Evolutionary conservation across 2,329 filamentous ascomycete species (phyloP).

Genomic region (Monosporascus sp.): DNA sequence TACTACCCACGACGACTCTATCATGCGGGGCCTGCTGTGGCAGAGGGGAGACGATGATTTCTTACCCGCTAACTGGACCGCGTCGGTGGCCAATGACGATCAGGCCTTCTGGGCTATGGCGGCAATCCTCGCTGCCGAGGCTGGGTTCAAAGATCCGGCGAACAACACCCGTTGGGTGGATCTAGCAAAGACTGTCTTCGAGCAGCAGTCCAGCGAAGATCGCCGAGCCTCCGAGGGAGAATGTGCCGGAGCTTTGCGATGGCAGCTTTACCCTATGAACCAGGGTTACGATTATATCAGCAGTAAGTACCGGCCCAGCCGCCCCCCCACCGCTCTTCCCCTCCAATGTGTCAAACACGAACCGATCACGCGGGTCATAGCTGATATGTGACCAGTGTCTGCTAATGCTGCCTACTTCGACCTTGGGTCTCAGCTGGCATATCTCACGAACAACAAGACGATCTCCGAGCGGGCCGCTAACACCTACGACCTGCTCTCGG

Average conservation of each 20-base stretch:
- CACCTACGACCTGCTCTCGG: slow-evolving; percentile 45
- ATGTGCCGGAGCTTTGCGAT: slow-evolving; percentile 58
- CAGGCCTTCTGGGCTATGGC: slow-evolving; percentile 60
- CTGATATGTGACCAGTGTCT: slow-evolving; percentile 19
- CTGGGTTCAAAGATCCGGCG: slow-evolving; percentile 49
- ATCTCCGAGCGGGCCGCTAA: slow-evolving; percentile 54
- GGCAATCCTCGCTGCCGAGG: slow-evolving; percentile 55
- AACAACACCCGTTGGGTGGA: slow-evolving; percentile 51
- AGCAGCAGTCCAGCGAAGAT: slow-evolving; percentile 42
- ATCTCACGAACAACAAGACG: slow-evolving; percentile 56
- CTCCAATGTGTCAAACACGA: background rate
- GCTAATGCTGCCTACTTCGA: slow-evolving; percentile 41
- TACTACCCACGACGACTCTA: slow-evolving; percentile 40
- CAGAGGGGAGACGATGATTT: slow-evolving; percentile 41
- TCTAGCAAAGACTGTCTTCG: slow-evolving; percentile 58
- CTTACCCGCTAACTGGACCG: slow-evolving; percentile 35
- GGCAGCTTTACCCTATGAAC: slow-evolving; percentile 59
- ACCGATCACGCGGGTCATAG: background rate
- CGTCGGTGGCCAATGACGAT: slow-evolving; percentile 43
- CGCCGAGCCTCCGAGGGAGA: slow-evolving; percentile 42
- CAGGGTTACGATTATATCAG: slow-evolving; percentile 44
- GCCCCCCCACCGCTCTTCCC: background rate
- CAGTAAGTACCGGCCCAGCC: slow-evolving; percentile 14
- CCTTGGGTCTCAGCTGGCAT: slow-evolving; percentile 50
- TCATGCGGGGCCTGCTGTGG: slow-evolving; percentile 35